Evolutionary conservation across 2,329 filamentous ascomycete genomes (phyloP), one percentile per base, ranked within the genome.

Genomic region (Ascochyta lentis): DNA sequence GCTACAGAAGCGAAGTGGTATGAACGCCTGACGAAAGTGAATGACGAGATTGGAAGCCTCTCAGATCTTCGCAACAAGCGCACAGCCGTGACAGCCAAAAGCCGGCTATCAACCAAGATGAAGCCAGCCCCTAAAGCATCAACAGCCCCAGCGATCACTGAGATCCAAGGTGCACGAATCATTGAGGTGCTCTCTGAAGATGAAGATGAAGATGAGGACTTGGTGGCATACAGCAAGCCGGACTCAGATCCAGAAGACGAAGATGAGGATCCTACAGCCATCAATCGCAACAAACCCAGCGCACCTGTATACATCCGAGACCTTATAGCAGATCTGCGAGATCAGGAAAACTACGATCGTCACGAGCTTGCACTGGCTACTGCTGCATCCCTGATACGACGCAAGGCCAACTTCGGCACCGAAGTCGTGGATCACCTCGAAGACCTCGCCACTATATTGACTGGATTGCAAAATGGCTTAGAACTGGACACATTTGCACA

Each of bases 271-370:
- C 89, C 95, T 5, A 96, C 92, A 0, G 80, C 96, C 16, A 84
- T 98, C 43, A 88, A 90, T 54, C 85, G 93, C 13, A 88, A 95
- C 74, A 97, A 95, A 66, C 85, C 89, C 22, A 89, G 85, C 54
- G 85, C 92, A 0, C 95, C 95, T 1, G 92, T 99, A 1, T 98
- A 98, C 68, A 89, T 97, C 56, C 87, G 92, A 41, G 92, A 96
- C 66, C 82, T 98, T 10, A 87, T 98, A 50, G 73, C 81, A 7
- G 93, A 89, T 68, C 81, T 99, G 3, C 84, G 90, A 44, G 91
- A 96, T 63, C 86, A 85, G 0, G 92, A 97, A 41, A 89, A 89
- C 62, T 91, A 92, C 64, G 93, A 98, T 65, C 87, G 88, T 27
- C 92, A 97, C 70, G 87, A 89, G 54, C 79, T 98, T 9, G 92